Base-by-base conservation (phyloP, 306 rosid genomes). In the Rosa multiflora region DNA sequence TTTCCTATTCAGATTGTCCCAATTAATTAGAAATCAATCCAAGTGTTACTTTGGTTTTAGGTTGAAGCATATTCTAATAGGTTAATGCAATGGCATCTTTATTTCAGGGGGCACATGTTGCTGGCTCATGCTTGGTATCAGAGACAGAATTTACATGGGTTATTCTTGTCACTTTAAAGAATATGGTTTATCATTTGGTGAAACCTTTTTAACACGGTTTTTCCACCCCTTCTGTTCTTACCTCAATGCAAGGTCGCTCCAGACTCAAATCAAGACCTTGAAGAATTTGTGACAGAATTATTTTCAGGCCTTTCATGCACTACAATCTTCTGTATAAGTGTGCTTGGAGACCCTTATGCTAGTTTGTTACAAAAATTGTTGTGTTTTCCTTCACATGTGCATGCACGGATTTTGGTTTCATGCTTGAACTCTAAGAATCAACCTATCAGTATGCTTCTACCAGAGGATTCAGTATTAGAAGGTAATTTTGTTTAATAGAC, bases 331-430 rank as follows among this genome's bases (percentile, higher is more conserved):
- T 78, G 91, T 79, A 80, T 88, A 72, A 92, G 97, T 85, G 86
- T 94, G 81, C 92, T 94, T 44, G 97, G 88, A 73, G 80, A 78
- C 53, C 91, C 90, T 80, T 88, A 87, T 86, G 71, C 81, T 82
- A 82, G 85, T 91, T 86, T 92, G 55, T 79, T 94, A 59, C 82
- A 86, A 55, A 90, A 87, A 52, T 79, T 92, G 80, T 87, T 90
- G 77, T 56, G 79, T 82, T 74, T 56, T 82, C 85, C 90, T 78
- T 80, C 87, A 52, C 32, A 79, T 73, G 91, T 82, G 55, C 78
- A 21, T 79, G 97, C 90, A 73, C 92, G 98, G 97, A 78, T 94
- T 83, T 67, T 92, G 75, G 84, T 94, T 62, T 90, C 98, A 18
- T 90, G 97, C 75, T 77, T 89, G 85, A 87, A 80, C 77, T 79